A percentile compares a stretch with the other conserved stretches of the same genome.
Conservation (phyloP, 2,329 filamentous ascomycete genomes). For the Colletotrichum sublineola region DNA sequence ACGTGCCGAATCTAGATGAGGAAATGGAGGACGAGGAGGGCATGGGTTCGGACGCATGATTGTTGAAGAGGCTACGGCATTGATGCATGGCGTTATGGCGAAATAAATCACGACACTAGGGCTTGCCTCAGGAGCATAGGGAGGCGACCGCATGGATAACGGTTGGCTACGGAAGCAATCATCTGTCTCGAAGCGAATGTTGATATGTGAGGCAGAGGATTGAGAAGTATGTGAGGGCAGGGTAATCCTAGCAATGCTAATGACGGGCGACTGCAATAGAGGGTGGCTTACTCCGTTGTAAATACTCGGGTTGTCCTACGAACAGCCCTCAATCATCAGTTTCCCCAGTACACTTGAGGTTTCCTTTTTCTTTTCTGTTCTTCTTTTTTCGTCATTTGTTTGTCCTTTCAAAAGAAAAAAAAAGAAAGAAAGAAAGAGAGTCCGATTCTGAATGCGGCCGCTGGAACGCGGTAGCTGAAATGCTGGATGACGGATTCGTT, state of each 20-base stretch:
- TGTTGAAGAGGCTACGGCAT: background rate
- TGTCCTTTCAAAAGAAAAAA: background rate
- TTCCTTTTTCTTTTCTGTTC: background rate
- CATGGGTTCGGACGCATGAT: constrained; percentile 39
- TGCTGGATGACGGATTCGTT: background rate
- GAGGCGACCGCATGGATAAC: background rate
- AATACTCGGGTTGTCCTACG: background rate
- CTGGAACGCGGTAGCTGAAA: background rate
- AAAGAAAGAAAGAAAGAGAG: background rate
- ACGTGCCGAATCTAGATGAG: constrained; percentile 58
- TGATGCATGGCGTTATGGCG: constrained; percentile 32
- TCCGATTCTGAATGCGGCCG: background rate
- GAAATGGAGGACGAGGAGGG: constrained; percentile 58
- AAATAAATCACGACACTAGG: background rate
- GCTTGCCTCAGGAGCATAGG: background rate
- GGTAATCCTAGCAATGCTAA: no score
- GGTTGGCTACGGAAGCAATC: background rate
- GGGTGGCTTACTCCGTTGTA: background rate
- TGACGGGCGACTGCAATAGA: background rate
- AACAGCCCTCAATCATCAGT: background rate
- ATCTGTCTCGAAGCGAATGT: background rate
- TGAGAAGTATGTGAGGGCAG: background rate
- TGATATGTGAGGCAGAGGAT: background rate
- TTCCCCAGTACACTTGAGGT: background rate
- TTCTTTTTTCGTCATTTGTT: background rate